phyloP scores from a whole-genome alignment of 345 rosid species.

The Euphorbia tirucalli region DNA sequence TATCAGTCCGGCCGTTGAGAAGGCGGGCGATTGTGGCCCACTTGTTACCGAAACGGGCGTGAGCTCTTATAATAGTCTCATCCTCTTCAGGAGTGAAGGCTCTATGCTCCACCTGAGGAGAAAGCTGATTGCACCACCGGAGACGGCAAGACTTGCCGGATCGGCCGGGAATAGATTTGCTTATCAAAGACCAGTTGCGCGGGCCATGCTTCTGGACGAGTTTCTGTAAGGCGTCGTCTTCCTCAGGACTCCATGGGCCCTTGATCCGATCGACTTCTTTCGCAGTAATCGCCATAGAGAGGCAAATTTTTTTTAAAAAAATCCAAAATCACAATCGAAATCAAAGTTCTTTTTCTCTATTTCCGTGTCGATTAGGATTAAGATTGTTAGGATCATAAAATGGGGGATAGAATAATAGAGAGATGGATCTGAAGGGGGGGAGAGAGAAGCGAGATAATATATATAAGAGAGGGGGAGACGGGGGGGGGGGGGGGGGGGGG shows the following conservation, averaged over 20 bases:
- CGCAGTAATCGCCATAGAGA: constrained; percentile 5
- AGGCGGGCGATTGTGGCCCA: constrained; percentile 33
- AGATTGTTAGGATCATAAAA: neutral
- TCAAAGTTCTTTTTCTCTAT: neutral
- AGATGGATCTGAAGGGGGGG: neutral
- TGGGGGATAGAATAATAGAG: neutral
- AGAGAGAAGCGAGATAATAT: neutral
- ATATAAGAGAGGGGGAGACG: neutral
- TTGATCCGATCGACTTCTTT: constrained; percentile 26
- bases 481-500: no score
- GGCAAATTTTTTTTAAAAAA: neutral
- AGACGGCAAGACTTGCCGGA: constrained; percentile 31
- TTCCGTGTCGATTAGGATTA: neutral
- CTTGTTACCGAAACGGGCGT: constrained; percentile 29
- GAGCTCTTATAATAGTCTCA: constrained; percentile 22
- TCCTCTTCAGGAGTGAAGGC: constrained; percentile 27
- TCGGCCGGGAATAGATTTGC: constrained; percentile 30
- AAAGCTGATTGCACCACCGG: constrained; percentile 35
- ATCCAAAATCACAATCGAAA: neutral
- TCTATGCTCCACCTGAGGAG: constrained; percentile 28
- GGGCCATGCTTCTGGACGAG: constrained; percentile 29
- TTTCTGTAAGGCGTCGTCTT: constrained; percentile 21
- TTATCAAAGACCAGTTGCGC: constrained; percentile 29
- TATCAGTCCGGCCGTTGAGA: constrained; percentile 35
- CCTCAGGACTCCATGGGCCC: constrained; percentile 32